Evolutionary conservation across 2,329 filamentous ascomycete species (phyloP).

Genomic region (Didymella glomerata): DNA sequence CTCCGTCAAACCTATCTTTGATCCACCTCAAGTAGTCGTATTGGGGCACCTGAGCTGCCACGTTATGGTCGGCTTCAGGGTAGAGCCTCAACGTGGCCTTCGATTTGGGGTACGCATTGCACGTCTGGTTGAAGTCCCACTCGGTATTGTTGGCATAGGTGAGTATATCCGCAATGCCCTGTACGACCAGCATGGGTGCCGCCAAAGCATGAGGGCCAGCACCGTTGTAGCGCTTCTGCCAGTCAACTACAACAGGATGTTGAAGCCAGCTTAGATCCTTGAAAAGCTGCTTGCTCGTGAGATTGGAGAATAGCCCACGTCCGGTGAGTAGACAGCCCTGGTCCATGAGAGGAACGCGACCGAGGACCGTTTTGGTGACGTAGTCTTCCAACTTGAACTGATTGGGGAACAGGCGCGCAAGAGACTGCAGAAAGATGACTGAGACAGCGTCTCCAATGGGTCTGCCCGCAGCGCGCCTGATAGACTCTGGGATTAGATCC

Average conservation of each 20-base stretch:
- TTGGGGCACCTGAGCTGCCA: conserved; percentile 19
- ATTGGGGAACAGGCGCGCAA: conserved; percentile 24
- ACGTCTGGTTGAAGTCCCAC: conserved; percentile 33
- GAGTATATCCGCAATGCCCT: conserved; percentile 23
- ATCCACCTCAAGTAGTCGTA: conserved; percentile 28
- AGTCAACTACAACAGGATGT: conserved; percentile 27
- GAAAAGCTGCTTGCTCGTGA: conserved; percentile 27
- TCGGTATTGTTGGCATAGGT: conserved; percentile 32
- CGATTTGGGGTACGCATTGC: conserved; percentile 22
- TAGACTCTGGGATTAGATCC: conserved; percentile 33
- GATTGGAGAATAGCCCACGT: conserved; percentile 28
- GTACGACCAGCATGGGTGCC: conserved; percentile 34
- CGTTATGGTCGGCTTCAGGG: conserved; percentile 29
- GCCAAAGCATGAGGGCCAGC: conserved; percentile 32
- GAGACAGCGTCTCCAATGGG: conserved; percentile 33
- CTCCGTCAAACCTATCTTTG: conserved; percentile 24
- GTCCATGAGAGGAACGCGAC: conserved; percentile 26
- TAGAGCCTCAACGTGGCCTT: conserved; percentile 27
- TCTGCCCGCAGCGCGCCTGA: conserved; percentile 30
- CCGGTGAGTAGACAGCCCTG: conserved; percentile 29
- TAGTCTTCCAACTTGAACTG: conserved; percentile 28
- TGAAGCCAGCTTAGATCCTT: conserved; percentile 29
- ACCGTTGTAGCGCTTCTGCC: conserved; percentile 36
- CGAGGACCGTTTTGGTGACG: conserved; percentile 28
- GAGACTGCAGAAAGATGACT: conserved; percentile 32